phyloP scores from a whole-genome alignment of 164 flowering plant genomes.

The Umbellularia californica region DNA sequence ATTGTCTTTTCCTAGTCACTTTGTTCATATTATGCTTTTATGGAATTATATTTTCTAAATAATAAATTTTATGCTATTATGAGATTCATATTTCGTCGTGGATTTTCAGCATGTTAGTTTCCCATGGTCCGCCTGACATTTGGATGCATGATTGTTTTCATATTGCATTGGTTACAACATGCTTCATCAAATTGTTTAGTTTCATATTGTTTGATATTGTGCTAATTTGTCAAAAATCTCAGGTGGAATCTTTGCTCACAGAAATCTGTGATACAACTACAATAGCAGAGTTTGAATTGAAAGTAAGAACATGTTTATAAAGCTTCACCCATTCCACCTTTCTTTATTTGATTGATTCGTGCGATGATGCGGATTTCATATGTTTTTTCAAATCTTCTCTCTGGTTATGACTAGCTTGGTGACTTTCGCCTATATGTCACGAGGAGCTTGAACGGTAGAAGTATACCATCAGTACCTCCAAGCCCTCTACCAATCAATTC shows the following conservation, averaged over 20 bases:
- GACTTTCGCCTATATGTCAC: slow-evolving; percentile 58
- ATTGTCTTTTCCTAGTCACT: no score
- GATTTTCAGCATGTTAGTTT: no score
- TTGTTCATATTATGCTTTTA: no score
- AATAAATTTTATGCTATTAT: no score
- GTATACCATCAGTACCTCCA: slow-evolving; percentile 27
- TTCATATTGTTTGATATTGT: background rate
- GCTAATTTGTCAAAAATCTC: slow-evolving; percentile 9
- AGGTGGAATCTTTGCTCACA: slow-evolving; percentile 65
- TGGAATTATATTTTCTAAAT: no score
- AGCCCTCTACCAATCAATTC: slow-evolving; percentile 26
- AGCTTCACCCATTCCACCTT: background rate
- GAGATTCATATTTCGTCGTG: no score
- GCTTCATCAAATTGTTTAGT: no score
- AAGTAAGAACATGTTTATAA: slow-evolving; percentile 36
- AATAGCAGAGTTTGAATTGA: slow-evolving; percentile 73
- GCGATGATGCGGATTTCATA: background rate
- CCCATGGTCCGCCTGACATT: no score
- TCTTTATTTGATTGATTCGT: slow-evolving; percentile 1
- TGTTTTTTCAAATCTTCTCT: background rate
- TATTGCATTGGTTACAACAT: no score
- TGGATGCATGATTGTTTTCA: no score
- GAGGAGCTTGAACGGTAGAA: slow-evolving; percentile 42
- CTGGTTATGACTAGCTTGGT: slow-evolving; percentile 39
- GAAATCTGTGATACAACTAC: slow-evolving; percentile 69